Evolutionary conservation across 2,329 filamentous ascomycete species (phyloP).

Genomic region (Ceratocystis ficicola): DNA sequence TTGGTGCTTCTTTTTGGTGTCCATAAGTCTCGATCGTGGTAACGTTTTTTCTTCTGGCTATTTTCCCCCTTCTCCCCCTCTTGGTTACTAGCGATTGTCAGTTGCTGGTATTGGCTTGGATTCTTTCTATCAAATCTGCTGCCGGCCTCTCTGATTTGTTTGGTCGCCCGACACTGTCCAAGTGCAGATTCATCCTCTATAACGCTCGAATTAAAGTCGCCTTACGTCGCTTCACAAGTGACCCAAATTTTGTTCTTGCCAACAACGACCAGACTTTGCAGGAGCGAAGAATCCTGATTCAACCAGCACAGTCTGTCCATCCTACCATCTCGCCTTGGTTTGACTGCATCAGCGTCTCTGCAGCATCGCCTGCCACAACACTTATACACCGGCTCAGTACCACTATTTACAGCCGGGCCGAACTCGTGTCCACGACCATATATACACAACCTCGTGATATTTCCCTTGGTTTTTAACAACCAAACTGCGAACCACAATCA

Average conservation of each 20-base stretch:
- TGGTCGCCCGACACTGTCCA: neutral
- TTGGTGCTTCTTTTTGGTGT: neutral
- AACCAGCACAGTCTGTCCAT: neutral
- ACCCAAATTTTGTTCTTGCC: too few species aligned
- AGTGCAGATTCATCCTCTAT: too few species aligned
- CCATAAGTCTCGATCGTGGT: conserved; percentile 3
- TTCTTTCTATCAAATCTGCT: neutral
- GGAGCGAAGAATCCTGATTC: too few species aligned
- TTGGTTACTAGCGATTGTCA: neutral
- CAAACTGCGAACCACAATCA: conserved; percentile 27
- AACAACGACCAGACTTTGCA: too few species aligned
- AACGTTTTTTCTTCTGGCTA: neutral
- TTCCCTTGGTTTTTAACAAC: neutral
- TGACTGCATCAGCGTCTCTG: conserved; percentile 5
- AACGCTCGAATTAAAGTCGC: too few species aligned
- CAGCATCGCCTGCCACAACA: neutral
- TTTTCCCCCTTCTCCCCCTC: neutral
- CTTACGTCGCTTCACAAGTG: too few species aligned
- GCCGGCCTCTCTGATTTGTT: conserved; percentile 5
- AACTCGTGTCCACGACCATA: conserved; percentile 2
- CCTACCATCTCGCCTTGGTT: neutral
- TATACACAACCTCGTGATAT: neutral
- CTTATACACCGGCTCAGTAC: neutral
- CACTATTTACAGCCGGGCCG: neutral
- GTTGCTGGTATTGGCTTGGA: neutral